Evolutionary conservation across 805 yeast species (phyloP).

Genomic region (Saccharomycopsis sp.): DNA sequence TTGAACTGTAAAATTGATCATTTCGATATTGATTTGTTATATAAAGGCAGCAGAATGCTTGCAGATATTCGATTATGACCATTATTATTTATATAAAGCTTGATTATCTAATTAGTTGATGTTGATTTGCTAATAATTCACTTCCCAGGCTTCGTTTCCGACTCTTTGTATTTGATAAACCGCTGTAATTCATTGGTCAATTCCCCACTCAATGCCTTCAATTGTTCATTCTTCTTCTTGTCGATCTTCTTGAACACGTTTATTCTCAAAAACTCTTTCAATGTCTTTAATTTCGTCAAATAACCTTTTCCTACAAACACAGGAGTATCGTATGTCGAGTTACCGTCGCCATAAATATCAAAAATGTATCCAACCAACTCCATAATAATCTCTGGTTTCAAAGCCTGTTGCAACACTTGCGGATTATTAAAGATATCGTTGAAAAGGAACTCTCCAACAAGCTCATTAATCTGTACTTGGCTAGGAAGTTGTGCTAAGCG

Average conservation of each 20-base stretch:
- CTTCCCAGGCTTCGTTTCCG: constrained; percentile 29
- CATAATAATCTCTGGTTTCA: constrained; percentile 8
- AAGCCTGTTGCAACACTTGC: constrained; percentile 19
- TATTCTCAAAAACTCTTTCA: constrained; percentile 14
- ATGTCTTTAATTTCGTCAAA: constrained; percentile 33
- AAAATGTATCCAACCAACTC: constrained; percentile 37
- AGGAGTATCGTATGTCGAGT: constrained; percentile 57
- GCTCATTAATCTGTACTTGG: constrained; percentile 35
- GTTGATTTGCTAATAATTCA: not conserved
- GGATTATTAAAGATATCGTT: constrained; percentile 27
- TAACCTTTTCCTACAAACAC: constrained; percentile 55
- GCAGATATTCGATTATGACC: constrained; percentile 32
- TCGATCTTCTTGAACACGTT: constrained; percentile 40
- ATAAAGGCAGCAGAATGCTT: constrained; percentile 39
- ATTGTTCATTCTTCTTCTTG: constrained; percentile 48
- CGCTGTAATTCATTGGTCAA: constrained; percentile 59
- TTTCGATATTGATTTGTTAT: constrained; percentile 37
- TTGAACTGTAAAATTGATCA: constrained; percentile 35
- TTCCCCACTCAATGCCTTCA: constrained; percentile 62
- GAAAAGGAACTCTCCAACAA: constrained; percentile 41
- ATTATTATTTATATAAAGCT: not conserved
- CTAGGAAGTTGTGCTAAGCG: constrained; percentile 1
- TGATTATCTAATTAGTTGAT: not conserved
- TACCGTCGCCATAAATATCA: constrained; percentile 75
- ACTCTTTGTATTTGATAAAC: constrained; percentile 69